Base-by-base conservation (phyloP, 1,284 basidiomycete species). In the Irpex sp. region DNA sequence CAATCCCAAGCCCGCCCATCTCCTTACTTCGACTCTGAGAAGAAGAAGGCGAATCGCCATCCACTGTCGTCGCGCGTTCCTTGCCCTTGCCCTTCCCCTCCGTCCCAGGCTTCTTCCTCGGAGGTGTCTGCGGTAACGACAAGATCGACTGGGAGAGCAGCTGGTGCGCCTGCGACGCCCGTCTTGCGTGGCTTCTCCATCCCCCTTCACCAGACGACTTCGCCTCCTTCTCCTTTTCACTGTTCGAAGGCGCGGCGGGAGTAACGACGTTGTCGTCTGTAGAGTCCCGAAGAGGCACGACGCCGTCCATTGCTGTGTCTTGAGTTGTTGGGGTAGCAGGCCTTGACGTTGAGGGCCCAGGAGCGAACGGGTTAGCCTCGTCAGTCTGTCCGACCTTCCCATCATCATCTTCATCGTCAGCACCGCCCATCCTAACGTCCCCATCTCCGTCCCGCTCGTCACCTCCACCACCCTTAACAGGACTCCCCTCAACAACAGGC, bases 131-230 rank as follows among this genome's bases (percentile, higher is more conserved):
- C 48, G 80, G 79, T 16, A 82, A 67, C 0, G 76, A 73, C 35
- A 74, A 80, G 21, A 87, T 67, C 10, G 84, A 84, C 67, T 83
- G 81, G 5, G 84, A 80, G 35, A 88, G 79, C 2, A 82, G 76
- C 58, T 83, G 78, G 18, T 82, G 81, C 0, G 83, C 82, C 70
- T 85, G 74, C 23, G 86, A 87, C 7, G 84, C 84, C 8, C 84
- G 76, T 35, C 80, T 76, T 19, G 83, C 85, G 6, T 78, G 78
- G 63, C 80, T 73, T 21, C 21, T 54, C 28, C 52, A 36, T 23
- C 33, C 28, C 23, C 33, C 33, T 1, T 14, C 39, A 12, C 14
- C n/a, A 1, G 39, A 45, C 39, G 1, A 14, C 4, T 6, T n/a
- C 12, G 52, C 16, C 12, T 10, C 16, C 14, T 59, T 58, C 19